A percentile compares a stretch with the other conserved stretches of the same genome.
phyloP scores from a whole-genome alignment of 768 basidiomycete species.

The Cytidiella melzeri region DNA sequence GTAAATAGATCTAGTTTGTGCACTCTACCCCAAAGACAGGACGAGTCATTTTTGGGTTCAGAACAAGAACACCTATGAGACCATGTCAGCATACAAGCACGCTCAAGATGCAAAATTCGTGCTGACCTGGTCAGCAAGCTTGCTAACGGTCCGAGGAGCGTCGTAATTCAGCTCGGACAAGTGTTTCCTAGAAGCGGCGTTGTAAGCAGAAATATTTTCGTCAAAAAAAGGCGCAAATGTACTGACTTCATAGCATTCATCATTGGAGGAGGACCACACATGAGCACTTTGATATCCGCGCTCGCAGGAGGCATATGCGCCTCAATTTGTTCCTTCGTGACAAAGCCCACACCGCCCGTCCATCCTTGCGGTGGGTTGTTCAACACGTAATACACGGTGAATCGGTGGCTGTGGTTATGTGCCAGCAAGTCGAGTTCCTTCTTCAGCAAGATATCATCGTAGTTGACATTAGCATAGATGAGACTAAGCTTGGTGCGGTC shows the following conservation, averaged over 20 bases:
- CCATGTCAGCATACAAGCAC: background rate
- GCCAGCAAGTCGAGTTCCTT: constrained; percentile 81
- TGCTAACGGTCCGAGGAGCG: constrained; percentile 84
- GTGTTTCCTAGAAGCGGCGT: constrained; percentile 56
- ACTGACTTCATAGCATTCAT: constrained; percentile 72
- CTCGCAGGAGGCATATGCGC: constrained; percentile 61
- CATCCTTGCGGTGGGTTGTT: constrained; percentile 90
- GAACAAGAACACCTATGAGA: constrained; percentile 11
- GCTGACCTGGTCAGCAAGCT: constrained; percentile 79
- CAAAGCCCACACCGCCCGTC: constrained; percentile 89
- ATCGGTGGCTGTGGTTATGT: constrained; percentile 52
- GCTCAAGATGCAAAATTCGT: background rate
- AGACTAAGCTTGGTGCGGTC: constrained; percentile 81
- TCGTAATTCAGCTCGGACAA: constrained; percentile 85
- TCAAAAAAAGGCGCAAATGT: background rate
- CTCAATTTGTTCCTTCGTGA: constrained; percentile 88
- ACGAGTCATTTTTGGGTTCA: background rate
- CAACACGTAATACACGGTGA: constrained; percentile 85
- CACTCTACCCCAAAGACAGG: background rate
- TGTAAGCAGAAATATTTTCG: constrained; percentile 12
- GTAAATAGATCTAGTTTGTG: background rate
- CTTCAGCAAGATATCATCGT: constrained; percentile 88
- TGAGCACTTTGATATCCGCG: constrained; percentile 71
- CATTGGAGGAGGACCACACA: constrained; percentile 86
- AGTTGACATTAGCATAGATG: constrained; percentile 94